Conservation (phyloP, 2,329 filamentous ascomycete genomes). For the Aspergillus pseudoviridinutans region DNA sequence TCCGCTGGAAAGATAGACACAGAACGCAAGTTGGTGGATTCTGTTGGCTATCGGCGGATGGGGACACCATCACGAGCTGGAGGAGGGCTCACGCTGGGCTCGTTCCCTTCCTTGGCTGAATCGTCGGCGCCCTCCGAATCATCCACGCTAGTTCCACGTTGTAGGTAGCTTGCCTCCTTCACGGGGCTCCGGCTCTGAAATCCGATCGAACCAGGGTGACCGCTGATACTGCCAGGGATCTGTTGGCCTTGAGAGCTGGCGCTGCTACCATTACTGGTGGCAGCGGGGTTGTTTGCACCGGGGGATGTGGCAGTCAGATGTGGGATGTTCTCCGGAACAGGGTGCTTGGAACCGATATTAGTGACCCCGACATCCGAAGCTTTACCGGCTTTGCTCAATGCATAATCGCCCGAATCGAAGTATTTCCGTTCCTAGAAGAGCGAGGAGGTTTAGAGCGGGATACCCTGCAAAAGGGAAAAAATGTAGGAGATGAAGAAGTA, state of each 20-base stretch:
- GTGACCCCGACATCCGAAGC: constrained; percentile 90
- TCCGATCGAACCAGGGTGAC: constrained; percentile 36
- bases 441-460: background rate
- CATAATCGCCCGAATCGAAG: constrained; percentile 95
- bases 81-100: constrained; percentile 45
- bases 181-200: constrained; percentile 70
- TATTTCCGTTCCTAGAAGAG: constrained; percentile 81
- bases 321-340: constrained; percentile 90
- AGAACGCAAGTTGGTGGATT: background rate
- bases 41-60: constrained; percentile 54
- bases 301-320: constrained; percentile 69
- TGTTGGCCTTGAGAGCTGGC: constrained; percentile 35
- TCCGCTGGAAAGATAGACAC: background rate
- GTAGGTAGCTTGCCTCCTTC: constrained; percentile 84
- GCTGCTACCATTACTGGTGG: constrained; percentile 27
- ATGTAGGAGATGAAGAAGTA: background rate
- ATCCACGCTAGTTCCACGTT: constrained; percentile 72
- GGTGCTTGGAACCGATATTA: constrained; percentile 89
- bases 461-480: background rate
- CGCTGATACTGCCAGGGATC: constrained; percentile 41
- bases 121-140: constrained; percentile 27
- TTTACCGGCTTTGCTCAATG: constrained; percentile 95
- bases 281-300: constrained; percentile 32
- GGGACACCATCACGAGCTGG: constrained; percentile 54
- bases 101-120: constrained; percentile 36